Conservation (phyloP, 495 filamentous ascomycete species). For the Astrothelium macrocarpum region DNA sequence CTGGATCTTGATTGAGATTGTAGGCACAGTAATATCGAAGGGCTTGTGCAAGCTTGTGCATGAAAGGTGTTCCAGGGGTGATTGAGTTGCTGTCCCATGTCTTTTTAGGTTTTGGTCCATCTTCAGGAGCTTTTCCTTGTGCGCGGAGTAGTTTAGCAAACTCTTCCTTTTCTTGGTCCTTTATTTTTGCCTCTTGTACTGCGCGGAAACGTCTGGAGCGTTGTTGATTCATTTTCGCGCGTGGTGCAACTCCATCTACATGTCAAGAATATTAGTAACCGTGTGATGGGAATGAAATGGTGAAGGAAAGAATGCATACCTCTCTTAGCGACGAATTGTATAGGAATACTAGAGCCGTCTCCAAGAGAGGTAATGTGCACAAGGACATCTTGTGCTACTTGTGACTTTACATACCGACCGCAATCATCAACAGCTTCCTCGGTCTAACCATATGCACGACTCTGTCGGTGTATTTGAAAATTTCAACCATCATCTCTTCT, state of each 20-base stretch:
- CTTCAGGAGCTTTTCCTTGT: slow-evolving; percentile 50
- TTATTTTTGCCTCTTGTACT: slow-evolving; percentile 87
- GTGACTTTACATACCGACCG: slow-evolving; percentile 64
- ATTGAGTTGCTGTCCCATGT: slow-evolving; percentile 98
- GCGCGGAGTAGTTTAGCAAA: slow-evolving; percentile 70
- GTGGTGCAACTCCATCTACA: slow-evolving; percentile 81
- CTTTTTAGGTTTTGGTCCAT: slow-evolving; percentile 60
- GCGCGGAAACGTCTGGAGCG: slow-evolving; percentile 84
- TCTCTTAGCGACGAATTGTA: slow-evolving; percentile 16
- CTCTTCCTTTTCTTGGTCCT: slow-evolving; percentile 82
- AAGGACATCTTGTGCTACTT: not conserved
- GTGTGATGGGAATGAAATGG: not conserved
- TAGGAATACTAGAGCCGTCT: slow-evolving; percentile 15
- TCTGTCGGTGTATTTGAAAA: slow-evolving; percentile 94
- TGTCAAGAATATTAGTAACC: slow-evolving; percentile 28
- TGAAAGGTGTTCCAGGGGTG: slow-evolving; percentile 96
- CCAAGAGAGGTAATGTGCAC: slow-evolving; percentile 9
- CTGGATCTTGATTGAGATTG: slow-evolving; percentile 92
- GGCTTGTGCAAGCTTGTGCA: slow-evolving; percentile 89
- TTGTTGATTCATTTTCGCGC: slow-evolving; percentile 97
- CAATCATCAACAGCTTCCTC: slow-evolving; percentile 91
- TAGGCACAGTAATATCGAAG: slow-evolving; percentile 93
- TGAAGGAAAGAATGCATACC: slow-evolving; percentile 14
- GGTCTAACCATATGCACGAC: slow-evolving; percentile 98
- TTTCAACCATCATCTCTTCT: slow-evolving; percentile 98